Evolutionary conservation across 2,329 filamentous ascomycete species (phyloP).

Genomic region (Ophiostoma himal-ulmi): DNA sequence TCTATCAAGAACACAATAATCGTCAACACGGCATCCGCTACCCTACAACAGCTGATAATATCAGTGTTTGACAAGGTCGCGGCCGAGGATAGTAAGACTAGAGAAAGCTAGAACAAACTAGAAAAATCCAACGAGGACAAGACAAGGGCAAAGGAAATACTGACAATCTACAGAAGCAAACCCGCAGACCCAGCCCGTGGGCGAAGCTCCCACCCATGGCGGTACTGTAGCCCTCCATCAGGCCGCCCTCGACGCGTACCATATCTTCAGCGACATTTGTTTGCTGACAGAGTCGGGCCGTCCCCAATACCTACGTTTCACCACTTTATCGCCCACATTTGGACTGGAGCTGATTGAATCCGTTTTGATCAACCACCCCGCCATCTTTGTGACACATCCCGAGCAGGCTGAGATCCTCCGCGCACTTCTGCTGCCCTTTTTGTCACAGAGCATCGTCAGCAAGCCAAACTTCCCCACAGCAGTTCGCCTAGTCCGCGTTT

Average conservation of each 20-base stretch:
- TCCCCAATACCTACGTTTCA: constrained; percentile 74
- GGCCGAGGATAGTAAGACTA: constrained; percentile 57
- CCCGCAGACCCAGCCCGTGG: constrained; percentile 44
- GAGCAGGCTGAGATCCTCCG: constrained; percentile 78
- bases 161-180: constrained; percentile 5
- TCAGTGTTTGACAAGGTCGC: constrained; percentile 90
- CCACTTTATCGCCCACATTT: constrained; percentile 72
- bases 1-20: constrained; percentile 89
- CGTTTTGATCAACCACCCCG: constrained; percentile 77
- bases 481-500: constrained; percentile 72
- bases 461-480: constrained; percentile 74
- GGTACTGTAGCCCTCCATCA: constrained; percentile 62
- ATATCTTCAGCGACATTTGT: constrained; percentile 84
- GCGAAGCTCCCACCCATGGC: constrained; percentile 61
- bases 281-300: constrained; percentile 78
- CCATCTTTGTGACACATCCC: constrained; percentile 68
- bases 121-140: background rate
- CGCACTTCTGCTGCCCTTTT: constrained; percentile 72
- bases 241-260: constrained; percentile 79
- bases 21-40: constrained; percentile 94
- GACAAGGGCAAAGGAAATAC: background rate
- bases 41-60: constrained; percentile 86
- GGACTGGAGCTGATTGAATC: constrained; percentile 90
- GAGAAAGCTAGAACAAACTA: background rate
- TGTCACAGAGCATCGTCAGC: constrained; percentile 71